phyloP scores from a whole-genome alignment of 1,139 yeast genomes.

The Scheffersomyces illinoinensis region DNA sequence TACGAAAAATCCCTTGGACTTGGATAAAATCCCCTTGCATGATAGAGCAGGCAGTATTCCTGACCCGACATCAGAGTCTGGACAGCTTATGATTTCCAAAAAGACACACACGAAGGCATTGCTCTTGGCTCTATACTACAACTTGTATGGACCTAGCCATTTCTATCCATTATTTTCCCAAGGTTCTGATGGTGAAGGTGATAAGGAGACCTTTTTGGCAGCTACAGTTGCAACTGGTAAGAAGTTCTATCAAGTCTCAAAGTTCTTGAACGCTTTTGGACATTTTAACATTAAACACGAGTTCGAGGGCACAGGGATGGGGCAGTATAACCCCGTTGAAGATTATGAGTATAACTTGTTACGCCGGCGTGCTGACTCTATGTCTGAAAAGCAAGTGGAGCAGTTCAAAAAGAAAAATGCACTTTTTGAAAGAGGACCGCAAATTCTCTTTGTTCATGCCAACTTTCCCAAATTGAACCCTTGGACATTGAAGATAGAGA shows the following conservation, averaged over 20 bases:
- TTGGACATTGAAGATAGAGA: constrained; percentile 42
- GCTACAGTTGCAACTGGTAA: constrained; percentile 67
- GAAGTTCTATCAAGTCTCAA: constrained; percentile 68
- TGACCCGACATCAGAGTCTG: constrained; percentile 80
- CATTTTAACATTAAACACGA: constrained; percentile 40
- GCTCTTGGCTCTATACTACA: constrained; percentile 72
- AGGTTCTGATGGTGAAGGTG: constrained; percentile 88
- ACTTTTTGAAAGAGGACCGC: constrained; percentile 32
- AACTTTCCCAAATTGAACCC: constrained; percentile 69
- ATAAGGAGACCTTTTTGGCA: constrained; percentile 84
- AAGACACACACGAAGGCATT: constrained; percentile 63
- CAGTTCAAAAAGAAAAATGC: constrained; percentile 13
- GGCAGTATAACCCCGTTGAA: constrained; percentile 66
- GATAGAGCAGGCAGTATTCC: constrained; percentile 73
- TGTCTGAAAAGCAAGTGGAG: constrained; percentile 10
- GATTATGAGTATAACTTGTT: constrained; percentile 38
- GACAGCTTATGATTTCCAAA: constrained; percentile 74
- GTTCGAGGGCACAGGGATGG: constrained; percentile 70
- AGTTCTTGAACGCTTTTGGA: constrained; percentile 56
- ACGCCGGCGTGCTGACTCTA: constrained; percentile 5
- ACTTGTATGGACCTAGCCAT: constrained; percentile 74
- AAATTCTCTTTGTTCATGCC: constrained; percentile 61
- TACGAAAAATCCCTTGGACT: constrained; percentile 3
- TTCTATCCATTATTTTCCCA: constrained; percentile 85
- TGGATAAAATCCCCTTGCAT: constrained; percentile 54